phyloP scores from a whole-genome alignment of 257 asterid species.

The Ehretia macrophylla region DNA sequence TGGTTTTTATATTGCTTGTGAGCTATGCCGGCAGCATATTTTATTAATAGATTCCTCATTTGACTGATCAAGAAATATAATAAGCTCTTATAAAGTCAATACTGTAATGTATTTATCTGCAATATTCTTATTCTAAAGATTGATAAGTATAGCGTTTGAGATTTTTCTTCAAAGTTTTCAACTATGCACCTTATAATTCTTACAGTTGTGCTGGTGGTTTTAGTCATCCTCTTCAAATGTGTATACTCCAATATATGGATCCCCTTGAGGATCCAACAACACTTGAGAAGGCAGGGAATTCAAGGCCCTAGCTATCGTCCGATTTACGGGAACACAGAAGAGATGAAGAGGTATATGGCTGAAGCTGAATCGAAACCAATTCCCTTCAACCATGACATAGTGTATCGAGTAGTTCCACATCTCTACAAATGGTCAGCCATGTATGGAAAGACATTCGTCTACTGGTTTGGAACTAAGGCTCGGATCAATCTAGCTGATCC shows the following conservation, averaged over 20 bases:
- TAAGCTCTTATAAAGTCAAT: too few species aligned
- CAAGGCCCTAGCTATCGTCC: constrained; percentile 10
- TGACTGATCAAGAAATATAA: too few species aligned
- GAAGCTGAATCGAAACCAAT: constrained; percentile 14
- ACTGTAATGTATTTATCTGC: too few species aligned
- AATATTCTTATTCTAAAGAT: too few species aligned
- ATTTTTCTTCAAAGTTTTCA: not conserved
- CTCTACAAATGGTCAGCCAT: constrained; percentile 15
- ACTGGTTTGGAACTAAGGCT: constrained; percentile 12
- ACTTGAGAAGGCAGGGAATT: constrained; percentile 11
- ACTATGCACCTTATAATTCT: constrained; percentile 7
- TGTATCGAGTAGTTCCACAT: constrained; percentile 6
- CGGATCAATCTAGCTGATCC: constrained; percentile 12
- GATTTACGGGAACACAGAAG: constrained; percentile 7
- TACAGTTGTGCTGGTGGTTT: constrained; percentile 2
- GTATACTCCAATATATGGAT: constrained; percentile 5
- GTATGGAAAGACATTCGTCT: constrained; percentile 14
- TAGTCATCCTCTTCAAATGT: not conserved
- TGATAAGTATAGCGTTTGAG: too few species aligned
- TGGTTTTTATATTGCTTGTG: too few species aligned
- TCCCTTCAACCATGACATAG: constrained; percentile 11
- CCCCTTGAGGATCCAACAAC: constrained; percentile 9
- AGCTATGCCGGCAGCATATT: too few species aligned
- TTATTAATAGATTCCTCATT: too few species aligned
- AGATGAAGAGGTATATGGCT: not conserved